Evolutionary conservation across 2,329 filamentous ascomycete genomes (phyloP), one percentile per base, ranked within the genome.

Genomic region (Aspergillus sp.): DNA sequence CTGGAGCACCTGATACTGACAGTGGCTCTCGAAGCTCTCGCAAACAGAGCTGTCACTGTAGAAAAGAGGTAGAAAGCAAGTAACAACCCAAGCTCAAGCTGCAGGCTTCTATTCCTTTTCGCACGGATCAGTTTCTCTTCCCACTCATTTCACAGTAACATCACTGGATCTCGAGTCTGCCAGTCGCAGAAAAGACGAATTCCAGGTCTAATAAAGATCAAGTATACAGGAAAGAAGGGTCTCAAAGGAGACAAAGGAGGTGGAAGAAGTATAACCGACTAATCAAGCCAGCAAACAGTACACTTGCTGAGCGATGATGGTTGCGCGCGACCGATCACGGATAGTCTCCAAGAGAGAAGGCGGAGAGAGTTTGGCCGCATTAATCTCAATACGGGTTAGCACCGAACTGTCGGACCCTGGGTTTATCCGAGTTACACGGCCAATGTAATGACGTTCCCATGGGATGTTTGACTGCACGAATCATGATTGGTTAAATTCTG

Each of bases 241-340:
- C 5, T 34, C 38, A 20, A 30, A 48, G 13, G 32, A 45, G 42
- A 26, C 34, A 49, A 30, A 44, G 58, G 22, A 56, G 55, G 45
- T 48, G 15, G 20, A 39, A 32, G 32, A 53, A 53, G 51, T 51
- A 45, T 42, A 57, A 55, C 42, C 53, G 54, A 60, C 39, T 42
- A 55, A 55, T 32, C 53, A 56, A 60, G 56, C 48, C 59, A 60
- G 58, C 58, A 59, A 63, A 59, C 56, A 62, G 61, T 56, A 65
- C 59, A 61, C 52, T 57, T 52, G 53, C 53, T 54, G 57, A 53
- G 56, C 61, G 62, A 66, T 62, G 65, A 68, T 62, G 62, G 68
- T 71, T 73, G 71, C 71, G 71, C 71, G 70, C 71, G 68, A 72
- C 65, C 68, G 69, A 71, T 71, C 70, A 70, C 69, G 67, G 70